Percentiles rank a stretch among this genome's conserved stretches.
These are phyloP conservation scores for Malassezia sympodialis DNA, from an alignment of 1,284 basidiomycete species.

Conservation along the genomic window DNA sequence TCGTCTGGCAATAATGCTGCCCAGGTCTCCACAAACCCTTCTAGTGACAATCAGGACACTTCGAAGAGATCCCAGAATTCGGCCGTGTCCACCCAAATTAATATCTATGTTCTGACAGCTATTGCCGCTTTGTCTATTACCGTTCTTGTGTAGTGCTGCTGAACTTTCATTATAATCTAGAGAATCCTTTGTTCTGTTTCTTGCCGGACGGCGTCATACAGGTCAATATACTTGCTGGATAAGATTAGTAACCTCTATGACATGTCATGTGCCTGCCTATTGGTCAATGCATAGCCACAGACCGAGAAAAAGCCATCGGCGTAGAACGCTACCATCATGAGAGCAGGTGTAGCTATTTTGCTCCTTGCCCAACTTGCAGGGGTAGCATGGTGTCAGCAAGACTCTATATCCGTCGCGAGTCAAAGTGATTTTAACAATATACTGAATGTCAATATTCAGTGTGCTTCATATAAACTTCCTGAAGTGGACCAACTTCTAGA, in stretches of 20 bases:
- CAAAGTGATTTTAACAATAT: conserved; percentile 26
- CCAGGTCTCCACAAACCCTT: background rate
- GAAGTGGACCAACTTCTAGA: conserved; percentile 4
- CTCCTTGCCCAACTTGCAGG: background rate
- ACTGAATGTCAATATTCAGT: conserved; percentile 21
- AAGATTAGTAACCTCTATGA: background rate
- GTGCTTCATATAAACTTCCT: conserved; percentile 30
- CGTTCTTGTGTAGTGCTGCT: background rate
- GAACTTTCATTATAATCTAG: background rate
- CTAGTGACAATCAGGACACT: background rate
- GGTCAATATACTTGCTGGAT: background rate
- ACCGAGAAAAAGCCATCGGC: background rate
- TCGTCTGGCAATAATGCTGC: background rate
- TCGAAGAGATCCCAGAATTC: background rate
- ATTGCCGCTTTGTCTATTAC: background rate
- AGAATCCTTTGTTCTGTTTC: background rate
- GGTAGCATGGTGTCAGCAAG: background rate
- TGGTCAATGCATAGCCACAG: background rate
- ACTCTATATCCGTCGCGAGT: conserved; percentile 14
- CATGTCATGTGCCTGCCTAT: background rate
- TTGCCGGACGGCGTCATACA: background rate
- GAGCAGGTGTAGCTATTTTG: background rate
- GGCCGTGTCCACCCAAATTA: background rate
- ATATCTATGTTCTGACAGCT: background rate
- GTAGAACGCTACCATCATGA: background rate